Evolutionary conservation across 2,329 filamentous ascomycete genomes (phyloP), one percentile per base, ranked within the genome.

Genomic region (Penicillium hesseltinei): DNA sequence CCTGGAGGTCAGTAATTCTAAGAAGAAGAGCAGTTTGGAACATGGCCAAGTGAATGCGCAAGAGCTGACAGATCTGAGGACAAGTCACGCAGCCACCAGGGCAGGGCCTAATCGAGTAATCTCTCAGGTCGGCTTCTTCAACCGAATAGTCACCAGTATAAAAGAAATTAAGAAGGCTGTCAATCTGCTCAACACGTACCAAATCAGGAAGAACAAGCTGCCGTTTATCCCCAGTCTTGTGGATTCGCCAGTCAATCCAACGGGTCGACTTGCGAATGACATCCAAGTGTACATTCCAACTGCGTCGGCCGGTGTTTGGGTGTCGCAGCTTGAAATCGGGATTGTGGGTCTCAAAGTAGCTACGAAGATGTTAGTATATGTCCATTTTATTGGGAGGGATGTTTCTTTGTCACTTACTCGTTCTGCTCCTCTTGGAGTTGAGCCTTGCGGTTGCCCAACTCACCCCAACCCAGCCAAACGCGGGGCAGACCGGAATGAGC

Each of bases 131-230:
- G 2, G 4, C 21, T 35, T 27, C 11, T 3, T 50, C 36, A 6
- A 64, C 35, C 1, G 62, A 53, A 33, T 64, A 64, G 44, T 60
- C 53, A 13, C 51, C 50, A 11, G 60, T 60, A 23, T 55, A 64
- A 8, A 64, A 43, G 45, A 55, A 64, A 25, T 42, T 36, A 23
- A 53, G 15, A n/a, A 61, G 49, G 8, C 54, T 63, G 2, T 39
- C 36, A 8, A 57, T 13, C 15, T 53, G 49, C 4, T 46, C 35
- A 21, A 8, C 5, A 35, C 13, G 21, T 23, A 57, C 13, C 13
- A 52, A 27, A 13, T 40, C 27, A 10, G 54, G 54, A 21, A 57
- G 54, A 29, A 42, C 6, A 17, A 53, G 23, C 9, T 15, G 4
- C 5, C 31, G 17, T 7, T 39, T 38, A 3, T 56, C 23, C 5